Evolutionary conservation across 2,329 filamentous ascomycete species (phyloP).

Genomic region (Fusarium dimerum): DNA sequence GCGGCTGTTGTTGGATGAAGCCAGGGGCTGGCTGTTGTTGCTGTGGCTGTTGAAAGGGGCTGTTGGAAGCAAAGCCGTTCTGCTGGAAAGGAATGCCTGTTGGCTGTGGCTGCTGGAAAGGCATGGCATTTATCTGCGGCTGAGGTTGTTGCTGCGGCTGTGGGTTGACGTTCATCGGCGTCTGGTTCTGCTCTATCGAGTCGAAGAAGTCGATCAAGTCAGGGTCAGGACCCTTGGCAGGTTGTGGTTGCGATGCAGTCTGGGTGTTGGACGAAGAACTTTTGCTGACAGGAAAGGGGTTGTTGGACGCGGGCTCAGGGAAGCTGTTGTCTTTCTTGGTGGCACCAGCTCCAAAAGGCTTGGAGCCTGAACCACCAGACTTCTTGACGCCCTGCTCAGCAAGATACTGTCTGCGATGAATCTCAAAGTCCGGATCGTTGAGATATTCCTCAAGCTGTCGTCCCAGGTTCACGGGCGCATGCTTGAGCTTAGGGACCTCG

Average conservation of each 20-base stretch:
- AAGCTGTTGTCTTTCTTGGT: slow-evolving; percentile 39
- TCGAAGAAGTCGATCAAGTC: slow-evolving; percentile 95
- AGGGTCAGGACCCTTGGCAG: slow-evolving; percentile 65
- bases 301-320: slow-evolving; percentile 43
- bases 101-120: slow-evolving; percentile 32
- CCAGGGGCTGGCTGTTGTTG: slow-evolving; percentile 19
- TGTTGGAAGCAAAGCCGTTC: slow-evolving; percentile 30
- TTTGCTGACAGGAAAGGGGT: slow-evolving; percentile 40
- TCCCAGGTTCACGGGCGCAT: slow-evolving; percentile 89
- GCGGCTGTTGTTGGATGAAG: slow-evolving; percentile 35
- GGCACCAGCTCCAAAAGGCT: slow-evolving; percentile 31
- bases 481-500: slow-evolving; percentile 95
- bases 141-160: slow-evolving; percentile 37
- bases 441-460: slow-evolving; percentile 92
- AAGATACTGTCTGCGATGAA: slow-evolving; percentile 88
- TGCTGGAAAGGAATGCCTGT: slow-evolving; percentile 27
- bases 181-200: slow-evolving; percentile 88
- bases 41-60: slow-evolving; percentile 41
- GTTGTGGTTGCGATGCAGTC: slow-evolving; percentile 46
- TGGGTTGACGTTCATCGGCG: slow-evolving; percentile 57
- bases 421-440: slow-evolving; percentile 91
- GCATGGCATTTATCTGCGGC: slow-evolving; percentile 33
- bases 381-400: slow-evolving; percentile 78
- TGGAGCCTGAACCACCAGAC: slow-evolving; percentile 40
- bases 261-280: slow-evolving; percentile 31